Percentiles rank a stretch among this genome's conserved stretches.
These are phyloP conservation scores for Metschnikowia matae DNA, from an alignment of 805 yeast species.

Conservation along the genomic window DNA sequence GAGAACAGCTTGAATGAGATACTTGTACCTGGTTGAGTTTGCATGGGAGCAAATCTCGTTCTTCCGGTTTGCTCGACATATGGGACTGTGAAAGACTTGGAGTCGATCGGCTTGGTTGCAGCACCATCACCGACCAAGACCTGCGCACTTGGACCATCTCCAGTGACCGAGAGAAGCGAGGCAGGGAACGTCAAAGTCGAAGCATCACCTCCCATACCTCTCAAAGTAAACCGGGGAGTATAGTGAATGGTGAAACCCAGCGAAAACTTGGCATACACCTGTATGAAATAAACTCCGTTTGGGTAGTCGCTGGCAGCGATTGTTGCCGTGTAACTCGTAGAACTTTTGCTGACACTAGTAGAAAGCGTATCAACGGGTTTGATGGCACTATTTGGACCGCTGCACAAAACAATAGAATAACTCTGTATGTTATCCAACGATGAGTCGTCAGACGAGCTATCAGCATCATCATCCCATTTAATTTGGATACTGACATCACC, in stretches of 20 bases:
- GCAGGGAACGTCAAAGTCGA: conserved; percentile 37
- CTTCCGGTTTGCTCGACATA: conserved; percentile 77
- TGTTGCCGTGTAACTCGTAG: conserved; percentile 36
- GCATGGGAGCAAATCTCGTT: conserved; percentile 90
- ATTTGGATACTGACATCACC: conserved; percentile 31
- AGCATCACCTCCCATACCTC: conserved; percentile 71
- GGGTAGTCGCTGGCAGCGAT: conserved; percentile 46
- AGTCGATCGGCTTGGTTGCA: conserved; percentile 21
- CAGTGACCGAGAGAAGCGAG: conserved; percentile 33
- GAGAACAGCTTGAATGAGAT: conserved; percentile 68
- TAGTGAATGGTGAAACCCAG: conserved; percentile 60
- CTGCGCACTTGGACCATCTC: conserved; percentile 39
- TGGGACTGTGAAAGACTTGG: conserved; percentile 58
- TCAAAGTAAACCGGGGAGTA: conserved; percentile 58
- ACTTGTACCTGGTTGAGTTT: conserved; percentile 71
- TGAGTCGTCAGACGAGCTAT: conserved; percentile 42
- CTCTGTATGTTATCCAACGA: conserved; percentile 38
- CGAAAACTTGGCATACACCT: conserved; percentile 49
- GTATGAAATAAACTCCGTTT: conserved; percentile 70
- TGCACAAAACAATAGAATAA: conserved; percentile 57
- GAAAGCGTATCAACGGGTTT: conserved; percentile 33
- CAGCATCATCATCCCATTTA: conserved; percentile 52
- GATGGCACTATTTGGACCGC: conserved; percentile 58
- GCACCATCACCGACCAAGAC: conserved; percentile 19
- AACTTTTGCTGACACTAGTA: conserved; percentile 14